Percentiles rank a stretch among this genome's conserved stretches.
These are phyloP conservation scores for Pittosporum tobira DNA, from an alignment of 129 eudicot species.

Conservation along the genomic window DNA sequence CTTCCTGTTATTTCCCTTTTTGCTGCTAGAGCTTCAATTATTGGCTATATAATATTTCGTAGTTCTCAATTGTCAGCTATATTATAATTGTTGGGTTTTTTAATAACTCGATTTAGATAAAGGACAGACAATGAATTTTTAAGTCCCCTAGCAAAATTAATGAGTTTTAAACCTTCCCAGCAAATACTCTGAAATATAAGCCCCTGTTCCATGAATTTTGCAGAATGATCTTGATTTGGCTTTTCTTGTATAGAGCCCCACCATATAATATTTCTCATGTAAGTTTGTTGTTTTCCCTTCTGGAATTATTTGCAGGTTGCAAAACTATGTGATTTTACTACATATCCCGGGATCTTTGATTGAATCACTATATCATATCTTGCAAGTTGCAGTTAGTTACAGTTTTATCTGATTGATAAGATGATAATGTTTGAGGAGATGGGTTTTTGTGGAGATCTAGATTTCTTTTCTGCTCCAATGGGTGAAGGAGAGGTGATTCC, in stretches of 20 bases:
- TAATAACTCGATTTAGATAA: no score
- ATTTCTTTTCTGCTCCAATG: conserved; percentile 41
- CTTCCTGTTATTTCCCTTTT: no score
- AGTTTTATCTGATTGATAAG: neutral
- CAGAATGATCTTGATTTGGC: neutral
- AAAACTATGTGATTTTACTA: conserved; percentile 9
- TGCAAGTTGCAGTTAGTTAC: neutral
- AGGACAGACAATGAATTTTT: no score
- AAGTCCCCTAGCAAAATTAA: no score
- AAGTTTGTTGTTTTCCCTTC: neutral
- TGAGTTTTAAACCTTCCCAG: neutral
- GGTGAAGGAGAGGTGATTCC: conserved; percentile 38
- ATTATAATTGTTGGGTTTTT: no score
- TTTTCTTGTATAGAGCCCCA: no score
- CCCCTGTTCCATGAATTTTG: neutral
- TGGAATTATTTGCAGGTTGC: conserved; percentile 17
- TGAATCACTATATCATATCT: neutral
- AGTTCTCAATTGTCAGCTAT: no score
- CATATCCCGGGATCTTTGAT: neutral
- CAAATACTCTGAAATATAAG: no score
- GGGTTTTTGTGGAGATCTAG: conserved; percentile 49
- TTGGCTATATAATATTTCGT: no score
- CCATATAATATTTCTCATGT: neutral
- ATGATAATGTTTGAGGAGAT: conserved; percentile 46
- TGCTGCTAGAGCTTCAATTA: no score